A percentile compares a stretch with the other conserved stretches of the same genome.
These are phyloP conservation scores for Saccharomycopsis sp. DNA, from an alignment of 805 yeast genomes.

Conservation along the genomic window DNA sequence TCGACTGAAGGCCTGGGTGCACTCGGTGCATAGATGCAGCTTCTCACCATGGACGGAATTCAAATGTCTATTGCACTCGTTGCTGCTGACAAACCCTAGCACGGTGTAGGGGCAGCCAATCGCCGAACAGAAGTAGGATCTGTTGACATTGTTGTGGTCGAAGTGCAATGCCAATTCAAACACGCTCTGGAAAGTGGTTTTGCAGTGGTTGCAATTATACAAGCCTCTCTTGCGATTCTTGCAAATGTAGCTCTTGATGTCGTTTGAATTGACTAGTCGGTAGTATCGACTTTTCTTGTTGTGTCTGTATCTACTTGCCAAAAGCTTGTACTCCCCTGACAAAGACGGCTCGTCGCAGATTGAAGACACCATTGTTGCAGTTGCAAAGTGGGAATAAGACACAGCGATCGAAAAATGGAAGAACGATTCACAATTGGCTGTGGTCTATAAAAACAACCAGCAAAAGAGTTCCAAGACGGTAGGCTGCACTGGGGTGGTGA, in stretches of 20 bases:
- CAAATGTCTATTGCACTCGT: constrained; percentile 17
- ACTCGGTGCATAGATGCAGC: constrained; percentile 8
- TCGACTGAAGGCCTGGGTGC: constrained; percentile 12
- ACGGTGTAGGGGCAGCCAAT: constrained; percentile 15
- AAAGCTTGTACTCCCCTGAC: background rate
- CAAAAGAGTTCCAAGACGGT: background rate
- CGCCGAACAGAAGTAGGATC: constrained; percentile 7
- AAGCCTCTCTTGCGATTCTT: constrained; percentile 33
- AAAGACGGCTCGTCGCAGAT: background rate
- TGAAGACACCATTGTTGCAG: background rate
- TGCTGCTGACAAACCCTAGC: constrained; percentile 11
- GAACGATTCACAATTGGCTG: background rate
- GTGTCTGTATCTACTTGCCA: constrained; percentile 2
- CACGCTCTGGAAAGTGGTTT: constrained; percentile 4
- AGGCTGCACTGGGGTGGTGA: background rate
- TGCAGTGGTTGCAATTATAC: constrained; percentile 19
- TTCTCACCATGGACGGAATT: constrained; percentile 18
- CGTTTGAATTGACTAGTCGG: constrained; percentile 1
- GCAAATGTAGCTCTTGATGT: constrained; percentile 10
- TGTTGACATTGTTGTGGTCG: constrained; percentile 11
- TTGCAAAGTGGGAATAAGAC: background rate
- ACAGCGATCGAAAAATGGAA: background rate
- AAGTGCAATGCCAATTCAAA: constrained; percentile 19
- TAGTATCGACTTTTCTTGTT: constrained; percentile 11
- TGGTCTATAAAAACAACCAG: background rate